Conservation (phyloP, 208 protist genomes). For the Trypanosoma avium region DNA sequence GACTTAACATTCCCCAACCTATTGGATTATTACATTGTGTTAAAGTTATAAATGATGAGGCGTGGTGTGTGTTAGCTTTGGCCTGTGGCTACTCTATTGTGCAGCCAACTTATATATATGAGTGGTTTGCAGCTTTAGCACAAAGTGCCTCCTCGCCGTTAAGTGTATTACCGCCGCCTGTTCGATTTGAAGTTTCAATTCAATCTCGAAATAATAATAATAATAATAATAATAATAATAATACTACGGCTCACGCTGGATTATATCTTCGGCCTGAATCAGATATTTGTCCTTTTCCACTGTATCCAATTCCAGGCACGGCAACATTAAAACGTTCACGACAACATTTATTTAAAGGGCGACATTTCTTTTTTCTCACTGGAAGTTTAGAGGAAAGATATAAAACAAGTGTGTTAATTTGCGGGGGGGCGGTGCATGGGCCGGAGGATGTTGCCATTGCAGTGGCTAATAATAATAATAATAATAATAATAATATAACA, state of each 20-base stretch:
- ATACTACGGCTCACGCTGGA: conserved; percentile 26
- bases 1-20: conserved; percentile 34
- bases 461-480: not conserved
- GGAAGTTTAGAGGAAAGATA: conserved; percentile 46
- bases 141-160: conserved; percentile 52
- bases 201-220: too few species aligned
- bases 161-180: conserved; percentile 60
- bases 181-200: conserved; percentile 61
- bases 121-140: conserved; percentile 79
- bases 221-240: too few species aligned
- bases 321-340: conserved; percentile 45
- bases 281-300: conserved; percentile 66
- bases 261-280: conserved; percentile 71
- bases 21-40: conserved; percentile 65
- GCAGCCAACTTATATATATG: conserved; percentile 66
- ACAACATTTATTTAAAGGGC: conserved; percentile 38
- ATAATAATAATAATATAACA: not conserved
- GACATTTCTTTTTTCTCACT: conserved; percentile 55
- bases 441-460: conserved; percentile 11
- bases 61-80: conserved; percentile 55
- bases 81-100: conserved; percentile 73
- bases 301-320: conserved; percentile 67
- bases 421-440: conserved; percentile 17
- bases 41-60: conserved; percentile 53
- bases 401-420: conserved; percentile 28